A percentile compares a stretch with the other conserved stretches of the same genome.
These are phyloP conservation scores for Aspergillus vadensis DNA, from an alignment of 2,329 filamentous ascomycete genomes.

Conservation along the genomic window DNA sequence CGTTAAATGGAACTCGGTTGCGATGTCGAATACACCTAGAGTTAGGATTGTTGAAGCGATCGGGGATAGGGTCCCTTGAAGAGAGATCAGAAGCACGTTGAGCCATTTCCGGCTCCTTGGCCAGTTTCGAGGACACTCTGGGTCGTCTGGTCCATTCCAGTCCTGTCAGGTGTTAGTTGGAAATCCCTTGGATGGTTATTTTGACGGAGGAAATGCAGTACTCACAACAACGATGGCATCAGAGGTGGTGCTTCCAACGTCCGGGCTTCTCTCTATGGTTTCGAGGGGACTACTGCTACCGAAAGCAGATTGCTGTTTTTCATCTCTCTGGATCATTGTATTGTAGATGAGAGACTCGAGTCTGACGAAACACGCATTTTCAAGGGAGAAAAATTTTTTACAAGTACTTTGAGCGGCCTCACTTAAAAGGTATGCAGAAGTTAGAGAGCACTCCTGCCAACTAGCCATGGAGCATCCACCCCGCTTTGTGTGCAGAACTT, in stretches of 20 bases:
- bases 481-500: too few relatives aligned
- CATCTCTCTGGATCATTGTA: background rate
- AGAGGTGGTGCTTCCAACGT: background rate
- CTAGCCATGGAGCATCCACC: accelerated
- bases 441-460: accelerated
- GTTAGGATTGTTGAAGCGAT: background rate
- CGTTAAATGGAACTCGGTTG: background rate
- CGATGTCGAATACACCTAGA: background rate
- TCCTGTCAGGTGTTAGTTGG: background rate
- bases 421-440: too few relatives aligned
- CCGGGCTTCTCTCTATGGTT: background rate
- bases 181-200: too few relatives aligned
- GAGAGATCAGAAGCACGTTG: background rate
- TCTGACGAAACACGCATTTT: background rate
- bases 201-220: accelerated
- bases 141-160: background rate
- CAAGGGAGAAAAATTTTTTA: background rate
- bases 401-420: background rate
- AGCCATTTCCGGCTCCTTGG: background rate
- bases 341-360: background rate
- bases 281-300: background rate
- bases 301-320: background rate
- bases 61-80: background rate
- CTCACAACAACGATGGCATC: background rate
- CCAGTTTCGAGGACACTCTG: background rate